These are phyloP conservation scores for Cantharellus cinnabarinus DNA, from an alignment of 768 basidiomycete species.

Conservation along the genomic window DNA sequence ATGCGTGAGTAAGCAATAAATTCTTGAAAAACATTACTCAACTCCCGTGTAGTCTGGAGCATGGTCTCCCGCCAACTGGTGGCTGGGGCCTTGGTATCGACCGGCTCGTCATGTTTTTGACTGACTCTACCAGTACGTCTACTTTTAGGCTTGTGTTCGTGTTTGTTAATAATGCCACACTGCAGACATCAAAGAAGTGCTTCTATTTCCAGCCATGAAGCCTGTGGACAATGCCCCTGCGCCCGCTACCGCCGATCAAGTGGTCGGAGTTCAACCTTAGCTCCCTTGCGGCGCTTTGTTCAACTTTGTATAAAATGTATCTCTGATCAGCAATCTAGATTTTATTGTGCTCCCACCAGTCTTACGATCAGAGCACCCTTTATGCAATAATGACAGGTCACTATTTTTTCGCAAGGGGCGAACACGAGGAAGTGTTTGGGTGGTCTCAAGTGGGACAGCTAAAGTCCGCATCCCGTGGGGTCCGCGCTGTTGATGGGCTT, in stretches of 20 bases:
- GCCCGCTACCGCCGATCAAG: not conserved
- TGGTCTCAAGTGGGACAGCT: too few relatives aligned
- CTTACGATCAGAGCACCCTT: too few relatives aligned
- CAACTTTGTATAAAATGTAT: too few relatives aligned
- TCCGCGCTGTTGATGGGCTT: too few relatives aligned
- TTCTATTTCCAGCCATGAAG: slow-evolving; percentile 96
- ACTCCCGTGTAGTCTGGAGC: slow-evolving; percentile 47
- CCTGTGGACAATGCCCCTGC: slow-evolving; percentile 21
- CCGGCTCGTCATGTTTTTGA: slow-evolving; percentile 95
- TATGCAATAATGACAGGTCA: too few relatives aligned
- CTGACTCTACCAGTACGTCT: slow-evolving; percentile 70
- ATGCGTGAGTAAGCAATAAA: slow-evolving; percentile 43
- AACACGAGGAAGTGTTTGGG: too few relatives aligned
- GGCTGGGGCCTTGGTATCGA: slow-evolving; percentile 96
- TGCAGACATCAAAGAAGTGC: slow-evolving; percentile 86
- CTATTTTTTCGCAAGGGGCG: too few relatives aligned
- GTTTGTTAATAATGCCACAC: not conserved
- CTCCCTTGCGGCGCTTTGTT: too few relatives aligned
- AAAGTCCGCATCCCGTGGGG: too few relatives aligned
- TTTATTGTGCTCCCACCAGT: too few relatives aligned
- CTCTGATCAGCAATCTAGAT: too few relatives aligned
- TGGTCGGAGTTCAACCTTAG: too few relatives aligned
- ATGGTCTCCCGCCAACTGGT: slow-evolving; percentile 91
- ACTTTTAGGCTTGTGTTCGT: not conserved
- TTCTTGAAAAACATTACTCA: not conserved